A percentile compares a stretch with the other conserved stretches of the same genome.
phyloP scores from a whole-genome alignment of 495 filamentous ascomycete species.

The Aspergillus sclerotiicarbonarius region DNA sequence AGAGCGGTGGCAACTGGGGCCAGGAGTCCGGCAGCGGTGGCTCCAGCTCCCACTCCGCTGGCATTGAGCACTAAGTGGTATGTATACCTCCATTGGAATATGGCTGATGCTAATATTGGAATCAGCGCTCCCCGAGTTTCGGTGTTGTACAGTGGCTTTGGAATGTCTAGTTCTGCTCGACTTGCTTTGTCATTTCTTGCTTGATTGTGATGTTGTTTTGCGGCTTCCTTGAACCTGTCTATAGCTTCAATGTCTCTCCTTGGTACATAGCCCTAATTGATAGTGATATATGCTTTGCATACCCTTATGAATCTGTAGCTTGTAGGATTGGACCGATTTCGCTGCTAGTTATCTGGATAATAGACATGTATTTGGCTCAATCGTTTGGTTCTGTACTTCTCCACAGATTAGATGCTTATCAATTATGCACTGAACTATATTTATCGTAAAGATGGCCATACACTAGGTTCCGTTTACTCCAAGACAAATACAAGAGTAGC shows the following conservation, averaged over 20 bases:
- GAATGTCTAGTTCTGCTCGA: background rate
- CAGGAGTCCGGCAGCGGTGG: background rate
- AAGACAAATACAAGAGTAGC: no score
- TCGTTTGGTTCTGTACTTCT: no score
- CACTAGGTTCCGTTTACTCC: no score
- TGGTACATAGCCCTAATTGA: background rate
- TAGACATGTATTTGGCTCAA: no score
- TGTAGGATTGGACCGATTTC: no score
- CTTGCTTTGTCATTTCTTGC: background rate
- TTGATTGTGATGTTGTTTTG: background rate
- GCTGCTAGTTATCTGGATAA: no score
- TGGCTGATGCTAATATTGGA: no score
- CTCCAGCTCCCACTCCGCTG: background rate
- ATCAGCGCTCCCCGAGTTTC: background rate
- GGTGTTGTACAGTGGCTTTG: background rate
- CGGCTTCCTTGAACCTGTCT: slow-evolving; percentile 1
- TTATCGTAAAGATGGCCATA: no score
- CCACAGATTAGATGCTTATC: no score
- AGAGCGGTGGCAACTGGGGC: background rate
- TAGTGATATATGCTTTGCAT: background rate
- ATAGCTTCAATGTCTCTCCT: background rate
- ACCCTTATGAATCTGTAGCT: no score
- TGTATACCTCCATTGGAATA: background rate
- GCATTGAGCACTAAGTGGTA: background rate
- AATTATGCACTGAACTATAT: no score